These are phyloP conservation scores for Eremochloa ophiuroides DNA, from an alignment of 176 grass and related monocot genomes.

Conservation along the genomic window DNA sequence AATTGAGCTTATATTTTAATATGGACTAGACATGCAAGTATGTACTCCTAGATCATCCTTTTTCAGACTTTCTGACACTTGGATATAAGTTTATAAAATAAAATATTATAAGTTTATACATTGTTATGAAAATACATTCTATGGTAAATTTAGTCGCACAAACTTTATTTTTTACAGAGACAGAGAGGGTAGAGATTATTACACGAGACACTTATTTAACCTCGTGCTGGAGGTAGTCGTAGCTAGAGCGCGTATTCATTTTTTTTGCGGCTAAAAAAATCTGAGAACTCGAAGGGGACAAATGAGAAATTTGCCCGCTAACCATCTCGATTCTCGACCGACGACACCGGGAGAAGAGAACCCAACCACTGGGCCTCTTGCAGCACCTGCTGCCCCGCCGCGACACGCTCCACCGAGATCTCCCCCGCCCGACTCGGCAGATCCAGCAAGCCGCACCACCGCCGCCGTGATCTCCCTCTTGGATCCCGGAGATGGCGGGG, in stretches of 20 bases:
- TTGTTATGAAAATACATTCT: too few species aligned
- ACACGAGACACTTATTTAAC: too few species aligned
- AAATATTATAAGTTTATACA: too few species aligned
- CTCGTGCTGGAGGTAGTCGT: not conserved
- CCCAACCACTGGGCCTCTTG: not conserved
- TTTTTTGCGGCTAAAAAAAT: not conserved
- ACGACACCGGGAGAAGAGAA: not conserved
- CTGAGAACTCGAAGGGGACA: not conserved
- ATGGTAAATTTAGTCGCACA: too few species aligned
- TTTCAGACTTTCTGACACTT: too few species aligned
- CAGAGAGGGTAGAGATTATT: too few species aligned
- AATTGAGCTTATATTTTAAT: too few species aligned
- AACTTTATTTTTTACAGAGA: too few species aligned
- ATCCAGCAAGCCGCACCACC: constrained; percentile 16
- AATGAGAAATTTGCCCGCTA: constrained; percentile 7
- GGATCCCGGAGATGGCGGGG: constrained; percentile 43
- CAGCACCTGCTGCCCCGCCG: constrained; percentile 9
- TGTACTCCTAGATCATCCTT: too few species aligned
- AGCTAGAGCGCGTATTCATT: not conserved
- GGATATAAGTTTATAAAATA: too few species aligned
- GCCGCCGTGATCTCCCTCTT: not conserved
- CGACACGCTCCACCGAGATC: constrained; percentile 45
- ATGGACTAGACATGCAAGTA: too few species aligned
- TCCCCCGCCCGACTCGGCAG: constrained; percentile 26
- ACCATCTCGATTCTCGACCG: not conserved